phyloP scores from a whole-genome alignment of 148 eudicot species.

The Nepenthes gracilis region DNA sequence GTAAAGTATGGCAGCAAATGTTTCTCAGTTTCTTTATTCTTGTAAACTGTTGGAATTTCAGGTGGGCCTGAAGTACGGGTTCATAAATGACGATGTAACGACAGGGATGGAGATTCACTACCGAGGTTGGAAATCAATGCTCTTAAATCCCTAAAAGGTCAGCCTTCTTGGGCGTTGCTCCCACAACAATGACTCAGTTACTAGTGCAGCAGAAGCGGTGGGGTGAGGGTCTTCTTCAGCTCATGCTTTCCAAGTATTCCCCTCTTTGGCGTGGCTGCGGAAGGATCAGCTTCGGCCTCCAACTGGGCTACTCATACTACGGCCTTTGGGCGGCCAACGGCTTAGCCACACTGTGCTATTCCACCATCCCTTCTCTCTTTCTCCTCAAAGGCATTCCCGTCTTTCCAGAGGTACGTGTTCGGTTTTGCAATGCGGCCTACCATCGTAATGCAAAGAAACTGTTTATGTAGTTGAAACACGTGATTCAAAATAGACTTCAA shows the following conservation, averaged over 20 bases:
- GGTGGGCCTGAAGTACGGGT: constrained; percentile 82
- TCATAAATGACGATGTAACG: constrained; percentile 66
- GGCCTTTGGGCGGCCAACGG: constrained; percentile 53
- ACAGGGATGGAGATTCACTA: constrained; percentile 77
- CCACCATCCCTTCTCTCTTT: constrained; percentile 54
- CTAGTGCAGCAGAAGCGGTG: constrained; percentile 79
- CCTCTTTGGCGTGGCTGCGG: constrained; percentile 52
- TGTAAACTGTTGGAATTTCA: constrained; percentile 11
- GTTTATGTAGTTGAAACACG: too few species aligned
- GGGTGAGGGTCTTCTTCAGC: constrained; percentile 74
- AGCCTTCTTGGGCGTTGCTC: constrained; percentile 53
- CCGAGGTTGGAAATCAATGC: constrained; percentile 66
- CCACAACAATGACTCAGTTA: constrained; percentile 42
- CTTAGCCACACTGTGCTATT: constrained; percentile 39
- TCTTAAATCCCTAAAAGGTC: constrained; percentile 34
- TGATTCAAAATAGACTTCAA: not conserved
- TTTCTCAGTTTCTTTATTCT: not conserved
- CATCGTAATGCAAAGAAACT: too few species aligned
- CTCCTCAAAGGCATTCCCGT: constrained; percentile 40
- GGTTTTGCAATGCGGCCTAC: not conserved
- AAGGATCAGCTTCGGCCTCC: constrained; percentile 29
- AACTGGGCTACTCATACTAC: constrained; percentile 36
- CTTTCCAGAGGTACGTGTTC: constrained; percentile 56
- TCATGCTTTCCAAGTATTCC: constrained; percentile 49
- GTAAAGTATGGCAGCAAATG: too few species aligned